Percentiles rank a stretch among this genome's conserved stretches.
These are phyloP conservation scores for Fonsecaea pedrosoi DNA, from an alignment of 2,329 filamentous ascomycete genomes.

Conservation along the genomic window DNA sequence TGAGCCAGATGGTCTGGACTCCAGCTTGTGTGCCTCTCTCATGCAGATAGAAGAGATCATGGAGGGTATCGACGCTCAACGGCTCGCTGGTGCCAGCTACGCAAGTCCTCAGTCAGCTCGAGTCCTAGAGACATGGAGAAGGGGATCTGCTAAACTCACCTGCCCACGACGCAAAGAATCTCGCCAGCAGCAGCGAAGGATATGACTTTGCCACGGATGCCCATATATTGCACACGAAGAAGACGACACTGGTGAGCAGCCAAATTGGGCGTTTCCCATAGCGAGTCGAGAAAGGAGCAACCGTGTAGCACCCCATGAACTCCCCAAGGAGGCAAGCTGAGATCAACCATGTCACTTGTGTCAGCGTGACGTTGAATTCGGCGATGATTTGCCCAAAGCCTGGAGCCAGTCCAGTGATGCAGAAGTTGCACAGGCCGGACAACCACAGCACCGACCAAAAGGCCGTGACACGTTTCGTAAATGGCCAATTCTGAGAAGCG, in stretches of 20 bases:
- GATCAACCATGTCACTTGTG: conserved; percentile 32
- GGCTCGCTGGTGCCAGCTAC: conserved; percentile 46
- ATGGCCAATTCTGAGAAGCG: conserved; percentile 13
- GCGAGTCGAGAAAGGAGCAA: conserved; percentile 1
- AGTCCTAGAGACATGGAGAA: no score
- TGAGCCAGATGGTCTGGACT: conserved; percentile 42
- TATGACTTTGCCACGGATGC: not conserved
- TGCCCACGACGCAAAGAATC: conserved; percentile 3
- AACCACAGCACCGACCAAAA: conserved; percentile 19
- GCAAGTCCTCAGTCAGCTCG: not conserved
- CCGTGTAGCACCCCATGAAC: not conserved
- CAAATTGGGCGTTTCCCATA: conserved; percentile 10
- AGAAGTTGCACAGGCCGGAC: conserved; percentile 21
- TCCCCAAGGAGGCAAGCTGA: not conserved
- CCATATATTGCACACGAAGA: conserved; percentile 8
- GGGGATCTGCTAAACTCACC: not conserved
- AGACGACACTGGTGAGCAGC: not conserved
- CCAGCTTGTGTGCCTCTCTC: conserved; percentile 54
- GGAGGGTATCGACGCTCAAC: conserved; percentile 58
- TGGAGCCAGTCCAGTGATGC: conserved; percentile 20
- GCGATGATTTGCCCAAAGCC: conserved; percentile 15
- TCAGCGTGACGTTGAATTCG: conserved; percentile 13
- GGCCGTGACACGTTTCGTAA: conserved; percentile 2
- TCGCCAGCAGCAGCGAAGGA: not conserved
- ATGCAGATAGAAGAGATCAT: conserved; percentile 65